Conservation (phyloP, 2,329 filamentous ascomycete species). For the Paraphoma sp. region DNA sequence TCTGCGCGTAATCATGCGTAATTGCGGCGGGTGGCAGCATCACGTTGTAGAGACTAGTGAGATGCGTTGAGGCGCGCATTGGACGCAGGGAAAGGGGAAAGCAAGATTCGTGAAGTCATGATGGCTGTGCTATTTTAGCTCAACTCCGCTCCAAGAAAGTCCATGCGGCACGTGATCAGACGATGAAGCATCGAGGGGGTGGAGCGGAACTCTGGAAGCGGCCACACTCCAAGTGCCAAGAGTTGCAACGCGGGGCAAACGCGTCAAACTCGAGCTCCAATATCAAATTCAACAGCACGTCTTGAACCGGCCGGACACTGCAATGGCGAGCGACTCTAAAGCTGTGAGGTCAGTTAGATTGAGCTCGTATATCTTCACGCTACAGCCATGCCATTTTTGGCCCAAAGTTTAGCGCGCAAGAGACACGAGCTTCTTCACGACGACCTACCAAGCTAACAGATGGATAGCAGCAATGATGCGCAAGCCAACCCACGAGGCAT, state of each 20-base stretch:
- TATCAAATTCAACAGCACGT: constrained; percentile 10
- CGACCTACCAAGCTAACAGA: background rate
- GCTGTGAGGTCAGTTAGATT: constrained; percentile 24
- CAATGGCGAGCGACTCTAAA: constrained; percentile 39
- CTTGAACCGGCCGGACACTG: constrained; percentile 1
- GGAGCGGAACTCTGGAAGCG: too few relatives aligned
- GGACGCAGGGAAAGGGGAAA: background rate
- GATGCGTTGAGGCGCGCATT: background rate
- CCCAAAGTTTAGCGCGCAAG: background rate
- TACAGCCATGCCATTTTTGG: background rate
- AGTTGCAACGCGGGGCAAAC: constrained; percentile 20
- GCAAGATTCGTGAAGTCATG: constrained; percentile 3
- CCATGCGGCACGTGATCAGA: constrained; percentile 3
- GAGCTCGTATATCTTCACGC: background rate
- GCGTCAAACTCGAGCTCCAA: constrained; percentile 19
- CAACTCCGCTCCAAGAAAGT: constrained; percentile 1
- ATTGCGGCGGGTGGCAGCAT: background rate
- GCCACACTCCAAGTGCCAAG: background rate
- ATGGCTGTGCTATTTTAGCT: background rate
- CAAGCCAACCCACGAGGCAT: constrained; percentile 82
- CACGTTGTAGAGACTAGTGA: background rate
- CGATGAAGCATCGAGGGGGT: background rate
- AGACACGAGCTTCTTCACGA: background rate
- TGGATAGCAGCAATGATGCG: constrained; percentile 50
- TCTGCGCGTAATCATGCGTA: background rate